Evolutionary conservation across 2,329 filamentous ascomycete genomes (phyloP).

Genomic region (Phyllosticta paracitricarpa): DNA sequence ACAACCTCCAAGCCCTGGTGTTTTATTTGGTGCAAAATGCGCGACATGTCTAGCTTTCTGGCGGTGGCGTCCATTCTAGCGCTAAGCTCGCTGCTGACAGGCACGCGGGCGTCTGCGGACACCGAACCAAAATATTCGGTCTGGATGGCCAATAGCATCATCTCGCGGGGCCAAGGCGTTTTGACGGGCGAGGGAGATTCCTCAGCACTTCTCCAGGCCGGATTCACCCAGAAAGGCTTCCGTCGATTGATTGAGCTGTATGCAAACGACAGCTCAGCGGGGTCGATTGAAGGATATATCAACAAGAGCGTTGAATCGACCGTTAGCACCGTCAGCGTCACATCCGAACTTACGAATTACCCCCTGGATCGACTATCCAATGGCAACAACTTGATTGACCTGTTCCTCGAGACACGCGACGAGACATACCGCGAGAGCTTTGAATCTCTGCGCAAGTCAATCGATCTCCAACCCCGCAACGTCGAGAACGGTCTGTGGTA

Average conservation of each 20-base stretch:
- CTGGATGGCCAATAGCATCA: constrained; percentile 41
- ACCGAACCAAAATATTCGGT: constrained; percentile 19
- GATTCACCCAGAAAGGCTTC: constrained; percentile 35
- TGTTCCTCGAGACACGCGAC: constrained; percentile 36
- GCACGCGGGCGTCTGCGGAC: background rate
- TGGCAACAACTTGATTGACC: constrained; percentile 42
- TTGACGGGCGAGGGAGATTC: constrained; percentile 14
- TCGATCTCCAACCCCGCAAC: constrained; percentile 42
- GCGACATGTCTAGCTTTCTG: background rate
- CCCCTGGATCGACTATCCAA: constrained; percentile 39
- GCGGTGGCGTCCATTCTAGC: background rate
- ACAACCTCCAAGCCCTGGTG: background rate
- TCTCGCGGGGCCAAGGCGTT: constrained; percentile 29
- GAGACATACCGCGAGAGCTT: constrained; percentile 42
- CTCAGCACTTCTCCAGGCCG: constrained; percentile 24
- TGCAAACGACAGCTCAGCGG: constrained; percentile 34
- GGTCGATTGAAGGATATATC: constrained; percentile 35
- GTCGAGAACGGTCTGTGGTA: constrained; percentile 47
- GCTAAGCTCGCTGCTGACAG: background rate
- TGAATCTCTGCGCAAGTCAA: constrained; percentile 35
- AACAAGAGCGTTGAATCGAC: constrained; percentile 39
- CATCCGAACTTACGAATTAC: constrained; percentile 10
- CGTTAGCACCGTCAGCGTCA: constrained; percentile 35
- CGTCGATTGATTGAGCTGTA: constrained; percentile 40
- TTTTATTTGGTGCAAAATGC: background rate